Evolutionary conservation across 2,329 filamentous ascomycete genomes (phyloP).

Genomic region (Podosphaera xanthii): DNA sequence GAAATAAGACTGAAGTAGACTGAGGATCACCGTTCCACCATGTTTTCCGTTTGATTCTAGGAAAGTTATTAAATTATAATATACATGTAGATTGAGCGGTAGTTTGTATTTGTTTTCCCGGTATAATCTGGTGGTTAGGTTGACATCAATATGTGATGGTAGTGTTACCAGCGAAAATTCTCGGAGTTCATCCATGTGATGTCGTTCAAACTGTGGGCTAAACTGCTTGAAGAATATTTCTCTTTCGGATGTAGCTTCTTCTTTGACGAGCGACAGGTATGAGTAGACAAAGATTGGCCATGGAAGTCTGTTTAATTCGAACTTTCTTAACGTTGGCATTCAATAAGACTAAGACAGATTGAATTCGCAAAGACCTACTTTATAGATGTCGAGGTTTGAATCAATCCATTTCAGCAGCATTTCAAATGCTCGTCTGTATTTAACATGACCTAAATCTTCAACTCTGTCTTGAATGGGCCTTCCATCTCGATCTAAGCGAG

Average conservation of each 20-base stretch:
- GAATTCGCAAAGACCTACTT: conserved; percentile 27
- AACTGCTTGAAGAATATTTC: conserved; percentile 41
- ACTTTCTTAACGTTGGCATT: conserved; percentile 23
- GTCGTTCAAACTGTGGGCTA: conserved; percentile 44
- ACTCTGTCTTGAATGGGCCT: conserved; percentile 42
- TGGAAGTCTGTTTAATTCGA: conserved; percentile 65
- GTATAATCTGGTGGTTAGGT: conserved; percentile 59
- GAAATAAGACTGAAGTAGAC: conserved; percentile 42
- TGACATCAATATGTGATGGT: conserved; percentile 56
- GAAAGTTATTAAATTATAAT: conserved; percentile 64
- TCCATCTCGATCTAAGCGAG: conserved; percentile 60
- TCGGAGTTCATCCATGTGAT: conserved; percentile 62
- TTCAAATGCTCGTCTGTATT: conserved; percentile 54
- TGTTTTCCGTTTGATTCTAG: conserved; percentile 68
- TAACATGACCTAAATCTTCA: conserved; percentile 50
- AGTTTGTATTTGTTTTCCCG: conserved; percentile 71
- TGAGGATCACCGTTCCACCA: conserved; percentile 56
- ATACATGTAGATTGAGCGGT: conserved; percentile 68
- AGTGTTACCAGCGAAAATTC: conserved; percentile 51
- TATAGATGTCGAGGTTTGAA: conserved; percentile 82
- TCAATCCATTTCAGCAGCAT: conserved; percentile 67
- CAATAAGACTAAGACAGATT: conserved; percentile 4
- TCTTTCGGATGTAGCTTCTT: conserved; percentile 47
- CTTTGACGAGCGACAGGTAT: conserved; percentile 55
- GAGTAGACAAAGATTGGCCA: conserved; percentile 95